Conservation (phyloP, 2,329 filamentous ascomycete genomes). For the Colletotrichum theobromicola region DNA sequence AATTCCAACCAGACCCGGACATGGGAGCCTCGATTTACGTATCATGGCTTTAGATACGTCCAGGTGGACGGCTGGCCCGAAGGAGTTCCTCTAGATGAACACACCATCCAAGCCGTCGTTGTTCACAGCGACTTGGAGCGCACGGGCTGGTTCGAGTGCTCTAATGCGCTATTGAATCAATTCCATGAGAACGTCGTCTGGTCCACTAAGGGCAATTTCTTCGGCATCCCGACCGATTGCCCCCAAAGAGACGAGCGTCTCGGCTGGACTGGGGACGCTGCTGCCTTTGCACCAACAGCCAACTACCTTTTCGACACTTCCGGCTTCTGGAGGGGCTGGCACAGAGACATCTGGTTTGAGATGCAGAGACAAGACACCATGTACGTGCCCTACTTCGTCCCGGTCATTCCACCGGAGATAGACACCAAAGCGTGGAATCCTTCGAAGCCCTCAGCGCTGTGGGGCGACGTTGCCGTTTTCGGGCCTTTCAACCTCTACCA, state of each 20-base stretch:
- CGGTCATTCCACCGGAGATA: background rate
- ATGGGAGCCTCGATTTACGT: conserved; percentile 55
- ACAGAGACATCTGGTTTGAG: conserved; percentile 47
- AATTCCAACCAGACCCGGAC: background rate
- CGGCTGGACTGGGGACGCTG: conserved; percentile 58
- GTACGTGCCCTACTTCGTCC: conserved; percentile 27
- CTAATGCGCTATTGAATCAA: conserved; percentile 54
- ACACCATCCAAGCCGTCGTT: conserved; percentile 33
- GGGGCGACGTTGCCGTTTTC: conserved; percentile 47
- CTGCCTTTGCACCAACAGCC: conserved; percentile 54
- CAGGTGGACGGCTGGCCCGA: conserved; percentile 50
- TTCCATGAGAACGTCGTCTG: conserved; percentile 60
- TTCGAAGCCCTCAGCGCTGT: conserved; percentile 32
- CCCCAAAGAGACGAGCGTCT: conserved; percentile 60
- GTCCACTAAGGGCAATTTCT: conserved; percentile 64
- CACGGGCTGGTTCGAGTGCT: conserved; percentile 56
- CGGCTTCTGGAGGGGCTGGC: conserved; percentile 56
- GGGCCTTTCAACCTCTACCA: conserved; percentile 46
- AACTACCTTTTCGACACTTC: conserved; percentile 59
- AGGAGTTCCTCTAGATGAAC: conserved; percentile 20
- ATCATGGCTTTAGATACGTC: conserved; percentile 57
- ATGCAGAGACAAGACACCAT: conserved; percentile 18
- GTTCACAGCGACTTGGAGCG: conserved; percentile 58
- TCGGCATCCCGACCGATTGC: conserved; percentile 62
- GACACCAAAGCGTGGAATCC: background rate